phyloP scores from a whole-genome alignment of 306 rosid species.

The Fragaria ananassa region DNA sequence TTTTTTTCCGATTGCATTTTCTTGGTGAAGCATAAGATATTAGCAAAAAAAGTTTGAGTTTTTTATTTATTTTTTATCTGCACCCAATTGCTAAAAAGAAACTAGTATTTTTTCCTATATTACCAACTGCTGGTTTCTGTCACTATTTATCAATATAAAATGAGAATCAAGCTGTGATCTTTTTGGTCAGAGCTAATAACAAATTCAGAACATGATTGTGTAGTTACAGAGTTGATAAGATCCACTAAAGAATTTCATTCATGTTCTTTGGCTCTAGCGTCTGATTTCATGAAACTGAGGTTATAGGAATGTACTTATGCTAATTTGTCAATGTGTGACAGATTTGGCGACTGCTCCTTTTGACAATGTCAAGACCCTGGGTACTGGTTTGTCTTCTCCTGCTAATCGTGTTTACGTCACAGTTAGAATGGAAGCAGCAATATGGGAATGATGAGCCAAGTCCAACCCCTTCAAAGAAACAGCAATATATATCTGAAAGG shows the following conservation, averaged over 20 bases:
- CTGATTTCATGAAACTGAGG: not conserved
- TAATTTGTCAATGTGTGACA: conserved; percentile 18
- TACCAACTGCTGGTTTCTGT: not conserved
- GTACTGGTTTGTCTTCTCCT: conserved; percentile 53
- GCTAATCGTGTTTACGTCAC: conserved; percentile 53
- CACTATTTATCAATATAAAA: not conserved
- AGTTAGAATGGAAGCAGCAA: conserved; percentile 66
- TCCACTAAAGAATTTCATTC: not conserved
- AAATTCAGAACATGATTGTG: not conserved
- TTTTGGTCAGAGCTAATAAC: not conserved
- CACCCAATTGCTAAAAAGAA: not conserved
- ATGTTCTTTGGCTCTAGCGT: not conserved
- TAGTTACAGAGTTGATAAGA: not conserved
- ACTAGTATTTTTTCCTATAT: not conserved
- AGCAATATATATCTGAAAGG: conserved; percentile 41
- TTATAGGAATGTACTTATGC: not conserved
- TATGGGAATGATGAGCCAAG: conserved; percentile 46
- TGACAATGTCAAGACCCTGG: conserved; percentile 57
- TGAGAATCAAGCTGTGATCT: not conserved
- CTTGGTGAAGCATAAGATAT: not conserved
- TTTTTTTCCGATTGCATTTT: not conserved
- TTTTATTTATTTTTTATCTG: not conserved
- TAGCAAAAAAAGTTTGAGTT: not conserved
- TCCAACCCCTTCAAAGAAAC: conserved; percentile 37
- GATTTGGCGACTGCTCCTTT: conserved; percentile 27